Percentiles rank a stretch among this genome's conserved stretches.
These are phyloP conservation scores for Platanthera guangdongensis DNA, from an alignment of 106 monocot species.

Conservation along the genomic window DNA sequence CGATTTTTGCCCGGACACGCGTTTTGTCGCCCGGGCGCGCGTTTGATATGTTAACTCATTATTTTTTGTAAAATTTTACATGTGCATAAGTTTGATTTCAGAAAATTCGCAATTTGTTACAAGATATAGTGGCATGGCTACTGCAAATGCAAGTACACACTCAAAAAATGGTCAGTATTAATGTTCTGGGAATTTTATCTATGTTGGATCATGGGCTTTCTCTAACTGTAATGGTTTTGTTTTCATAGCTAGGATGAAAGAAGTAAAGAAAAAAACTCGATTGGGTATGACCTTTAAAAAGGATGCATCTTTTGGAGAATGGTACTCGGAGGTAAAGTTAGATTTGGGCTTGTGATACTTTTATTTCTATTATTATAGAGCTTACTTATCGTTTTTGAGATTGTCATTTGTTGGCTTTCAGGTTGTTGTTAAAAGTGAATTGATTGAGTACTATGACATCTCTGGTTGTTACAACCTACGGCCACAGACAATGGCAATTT, in stretches of 20 bases:
- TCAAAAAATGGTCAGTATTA: conserved; percentile 1
- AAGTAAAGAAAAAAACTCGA: conserved; percentile 88
- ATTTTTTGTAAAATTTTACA: neutral
- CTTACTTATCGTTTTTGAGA: neutral
- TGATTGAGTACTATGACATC: conserved; percentile 91
- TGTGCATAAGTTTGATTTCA: neutral
- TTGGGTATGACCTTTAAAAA: conserved; percentile 80
- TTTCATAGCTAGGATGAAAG: conserved; percentile 63
- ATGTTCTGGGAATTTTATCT: neutral
- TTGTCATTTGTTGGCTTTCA: conserved; percentile 17
- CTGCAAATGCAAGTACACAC: neutral
- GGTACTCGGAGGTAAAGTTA: conserved; percentile 79
- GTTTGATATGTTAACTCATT: conserved; percentile 1
- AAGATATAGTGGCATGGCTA: neutral
- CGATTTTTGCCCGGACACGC: no score
- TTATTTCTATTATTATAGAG: neutral
- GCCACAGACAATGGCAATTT: conserved; percentile 78
- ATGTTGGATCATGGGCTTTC: neutral
- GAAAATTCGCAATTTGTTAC: neutral
- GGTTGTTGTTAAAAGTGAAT: conserved; percentile 79
- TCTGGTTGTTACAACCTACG: conserved; percentile 91
- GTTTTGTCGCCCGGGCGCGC: no score
- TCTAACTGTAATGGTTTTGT: neutral
- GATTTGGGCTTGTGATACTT: neutral
- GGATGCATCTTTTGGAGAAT: conserved; percentile 89